A percentile compares a stretch with the other conserved stretches of the same genome.
Evolutionary conservation across 345 rosid species (phyloP).

Genomic region (Gossypium turneri): DNA sequence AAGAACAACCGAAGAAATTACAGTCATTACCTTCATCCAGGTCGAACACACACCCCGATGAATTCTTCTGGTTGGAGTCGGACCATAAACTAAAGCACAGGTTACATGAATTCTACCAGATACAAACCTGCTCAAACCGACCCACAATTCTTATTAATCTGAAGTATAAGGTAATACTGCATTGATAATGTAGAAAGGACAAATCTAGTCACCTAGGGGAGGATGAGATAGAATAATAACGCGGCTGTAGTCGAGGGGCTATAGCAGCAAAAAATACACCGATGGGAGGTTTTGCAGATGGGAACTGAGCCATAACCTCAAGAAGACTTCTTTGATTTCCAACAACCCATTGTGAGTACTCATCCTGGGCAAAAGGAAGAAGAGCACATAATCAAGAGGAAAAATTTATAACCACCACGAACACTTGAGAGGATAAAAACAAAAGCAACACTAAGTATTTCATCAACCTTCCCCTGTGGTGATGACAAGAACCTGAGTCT

Average conservation of each 20-base stretch:
- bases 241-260: constrained; percentile 83
- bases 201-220: constrained; percentile 61
- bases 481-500: constrained; percentile 55
- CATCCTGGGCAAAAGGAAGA: constrained; percentile 50
- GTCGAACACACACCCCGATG: constrained; percentile 95
- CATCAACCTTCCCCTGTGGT: constrained; percentile 59
- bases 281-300: constrained; percentile 81
- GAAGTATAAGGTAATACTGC: background rate
- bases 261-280: constrained; percentile 95
- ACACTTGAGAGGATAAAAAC: background rate
- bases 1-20: background rate
- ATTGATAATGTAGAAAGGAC: constrained; percentile 1
- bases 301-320: constrained; percentile 89
- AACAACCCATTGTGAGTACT: constrained; percentile 83
- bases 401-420: background rate
- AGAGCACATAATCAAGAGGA: background rate
- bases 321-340: constrained; percentile 88
- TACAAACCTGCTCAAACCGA: constrained; percentile 45
- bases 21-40: constrained; percentile 76
- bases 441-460: constrained; percentile 6
- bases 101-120: constrained; percentile 82
- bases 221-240: constrained; percentile 93
- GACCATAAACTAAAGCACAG: constrained; percentile 77
- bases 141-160: background rate
- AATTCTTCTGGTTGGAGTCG: constrained; percentile 75